Conservation (phyloP, 2,329 filamentous ascomycete species). For the Pseudohalonectria lignicola region DNA sequence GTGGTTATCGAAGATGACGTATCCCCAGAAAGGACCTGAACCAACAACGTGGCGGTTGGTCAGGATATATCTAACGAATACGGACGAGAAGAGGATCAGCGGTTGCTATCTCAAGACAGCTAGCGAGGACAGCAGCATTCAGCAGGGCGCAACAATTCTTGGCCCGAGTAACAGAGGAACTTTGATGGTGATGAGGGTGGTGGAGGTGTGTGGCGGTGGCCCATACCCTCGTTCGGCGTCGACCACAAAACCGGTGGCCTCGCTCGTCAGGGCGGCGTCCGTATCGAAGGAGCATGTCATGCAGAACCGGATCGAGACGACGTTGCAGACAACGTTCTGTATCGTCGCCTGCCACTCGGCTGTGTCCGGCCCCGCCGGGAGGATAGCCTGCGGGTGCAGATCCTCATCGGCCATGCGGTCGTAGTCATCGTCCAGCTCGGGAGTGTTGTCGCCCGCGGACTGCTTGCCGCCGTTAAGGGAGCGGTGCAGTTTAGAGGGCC, state of each 20-base stretch:
- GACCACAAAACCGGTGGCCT: constrained; percentile 95
- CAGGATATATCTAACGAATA: constrained; percentile 59
- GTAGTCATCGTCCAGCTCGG: constrained; percentile 9
- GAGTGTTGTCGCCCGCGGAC: constrained; percentile 11
- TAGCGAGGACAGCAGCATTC: no score
- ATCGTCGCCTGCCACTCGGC: constrained; percentile 82
- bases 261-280: constrained; percentile 84
- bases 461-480: constrained; percentile 11
- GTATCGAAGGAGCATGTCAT: constrained; percentile 97
- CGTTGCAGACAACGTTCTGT: constrained; percentile 84
- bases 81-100: not conserved
- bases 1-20: constrained; percentile 97
- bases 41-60: constrained; percentile 92
- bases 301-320: constrained; percentile 98
- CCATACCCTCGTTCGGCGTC: constrained; percentile 73
- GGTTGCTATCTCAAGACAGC: no score
- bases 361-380: constrained; percentile 17
- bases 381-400: constrained; percentile 6
- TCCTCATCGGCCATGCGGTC: constrained; percentile 5
- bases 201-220: no score
- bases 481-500: constrained; percentile 14
- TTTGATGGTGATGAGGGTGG: no score
- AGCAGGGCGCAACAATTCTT: no score
- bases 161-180: no score
- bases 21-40: constrained; percentile 93